Base-by-base conservation (phyloP, 176 grass and related monocot genomes). In the Metroxylon sagu region DNA sequence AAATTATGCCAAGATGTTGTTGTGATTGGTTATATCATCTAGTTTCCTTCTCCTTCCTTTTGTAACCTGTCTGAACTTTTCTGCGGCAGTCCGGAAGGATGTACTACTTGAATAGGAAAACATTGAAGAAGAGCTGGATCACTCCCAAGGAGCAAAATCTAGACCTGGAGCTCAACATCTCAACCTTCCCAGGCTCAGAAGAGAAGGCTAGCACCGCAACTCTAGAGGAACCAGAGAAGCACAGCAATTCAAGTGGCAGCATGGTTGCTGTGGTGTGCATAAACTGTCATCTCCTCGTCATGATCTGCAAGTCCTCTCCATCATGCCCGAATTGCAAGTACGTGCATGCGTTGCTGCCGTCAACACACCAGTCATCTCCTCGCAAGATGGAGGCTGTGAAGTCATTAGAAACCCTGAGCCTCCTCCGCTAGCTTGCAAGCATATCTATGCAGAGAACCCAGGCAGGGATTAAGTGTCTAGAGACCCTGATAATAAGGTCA, bases 81-180 rank as follows among this genome's bases (percentile, higher is more conserved):
- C 57, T 60, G 25, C 62, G 27, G 65, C 83, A 96, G 92, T 96
- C 92, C 29, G 92, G 92, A 56, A 85, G 59, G 77, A 96, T 96
- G 77, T 96, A 96, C 74, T 96, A 96, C 87, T 74, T 90, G 54
- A 96, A 96, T 69, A 88, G 86, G 77, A 96, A 82, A 78, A 96
- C 87, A 54, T 19, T 83, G 76, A 90, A 73, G 75, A 96, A 67
- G 72, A 90, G 86, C 57, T 90, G 83, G 92, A 74, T 72, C 39
- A 77, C 71, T n/a, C 83, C 92, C 50, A 74, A 77, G 72, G 87
- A 85, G 79, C 80, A 82, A 75, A 70, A 66, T 59, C 72, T 96
- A 57, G 84, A 85, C 77, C 65, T 96, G 23, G 83, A 96, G 56
- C 80, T 96, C 75, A 85, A 90, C 77, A 90, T 96, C 57, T 87